Evolutionary conservation across 192 early-diverging fungal genomes (phyloP).

Genomic region (Coemansia javaensis): DNA sequence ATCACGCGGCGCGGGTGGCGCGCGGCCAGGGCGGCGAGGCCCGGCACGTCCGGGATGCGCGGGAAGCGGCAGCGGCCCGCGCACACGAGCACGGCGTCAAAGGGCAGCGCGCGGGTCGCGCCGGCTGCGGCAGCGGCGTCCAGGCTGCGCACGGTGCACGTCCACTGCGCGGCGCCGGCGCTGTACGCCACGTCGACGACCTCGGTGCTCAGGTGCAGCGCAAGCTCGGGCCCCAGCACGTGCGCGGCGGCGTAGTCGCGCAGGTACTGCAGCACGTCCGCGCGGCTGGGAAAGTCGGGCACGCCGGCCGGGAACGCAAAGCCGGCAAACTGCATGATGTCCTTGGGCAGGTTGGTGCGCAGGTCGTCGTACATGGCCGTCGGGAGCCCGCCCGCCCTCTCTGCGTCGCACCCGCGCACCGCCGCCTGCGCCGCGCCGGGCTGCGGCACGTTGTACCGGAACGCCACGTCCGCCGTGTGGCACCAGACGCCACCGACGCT

Average conservation of each 20-base stretch:
- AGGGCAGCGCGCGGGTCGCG: slow-evolving; percentile 5
- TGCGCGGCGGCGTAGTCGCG: slow-evolving; percentile 17
- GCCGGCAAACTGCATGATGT: slow-evolving; percentile 52
- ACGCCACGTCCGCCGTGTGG: slow-evolving; percentile 38
- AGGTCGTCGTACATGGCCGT: slow-evolving; percentile 43
- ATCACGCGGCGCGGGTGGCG: neutral
- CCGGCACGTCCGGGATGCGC: slow-evolving; percentile 47
- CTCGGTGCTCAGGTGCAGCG: slow-evolving; percentile 36
- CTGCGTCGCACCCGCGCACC: slow-evolving; percentile 3
- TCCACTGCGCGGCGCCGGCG: slow-evolving; percentile 17
- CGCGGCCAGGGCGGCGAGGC: slow-evolving; percentile 12
- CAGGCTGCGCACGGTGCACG: slow-evolving; percentile 16
- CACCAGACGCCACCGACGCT: slow-evolving; percentile 53
- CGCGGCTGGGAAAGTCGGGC: slow-evolving; percentile 45
- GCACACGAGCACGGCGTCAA: slow-evolving; percentile 53
- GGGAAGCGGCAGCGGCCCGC: slow-evolving; percentile 51
- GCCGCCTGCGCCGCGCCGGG: neutral
- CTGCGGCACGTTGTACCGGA: slow-evolving; percentile 33
- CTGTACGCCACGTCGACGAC: slow-evolving; percentile 22
- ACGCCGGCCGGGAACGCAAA: slow-evolving; percentile 23
- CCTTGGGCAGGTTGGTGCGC: slow-evolving; percentile 52
- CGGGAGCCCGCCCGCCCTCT: slow-evolving; percentile 22
- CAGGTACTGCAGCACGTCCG: slow-evolving; percentile 39
- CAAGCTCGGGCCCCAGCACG: slow-evolving; percentile 5
- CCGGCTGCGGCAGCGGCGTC: neutral